Conservation (phyloP, 768 basidiomycete species). For the Suillus plorans region DNA sequence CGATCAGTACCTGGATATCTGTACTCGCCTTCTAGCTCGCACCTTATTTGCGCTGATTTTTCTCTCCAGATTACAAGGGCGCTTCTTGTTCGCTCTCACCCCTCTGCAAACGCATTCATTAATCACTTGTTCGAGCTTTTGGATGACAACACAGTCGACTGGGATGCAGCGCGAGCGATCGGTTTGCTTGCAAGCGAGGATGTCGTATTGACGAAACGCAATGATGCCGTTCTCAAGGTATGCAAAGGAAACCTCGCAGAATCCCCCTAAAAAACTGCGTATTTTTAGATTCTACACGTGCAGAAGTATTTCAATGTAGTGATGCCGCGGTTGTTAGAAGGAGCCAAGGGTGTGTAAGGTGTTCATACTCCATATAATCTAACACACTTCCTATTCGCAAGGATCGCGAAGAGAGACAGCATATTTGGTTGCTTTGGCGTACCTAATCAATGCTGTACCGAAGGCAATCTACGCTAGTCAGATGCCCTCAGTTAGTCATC, state of each 20-base stretch:
- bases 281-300: conserved; percentile 62
- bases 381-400: conserved; percentile 22
- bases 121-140: conserved; percentile 72
- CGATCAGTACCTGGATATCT: conserved; percentile 68
- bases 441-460: conserved; percentile 77
- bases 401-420: conserved; percentile 58
- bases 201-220: conserved; percentile 67
- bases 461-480: conserved; percentile 70
- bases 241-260: conserved; percentile 13
- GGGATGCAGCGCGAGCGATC: conserved; percentile 75
- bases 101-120: conserved; percentile 52
- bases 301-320: conserved; percentile 74
- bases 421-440: conserved; percentile 80
- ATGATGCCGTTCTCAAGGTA: conserved; percentile 79
- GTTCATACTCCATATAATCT: not conserved
- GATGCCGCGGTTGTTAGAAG: conserved; percentile 72
- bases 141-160: conserved; percentile 58
- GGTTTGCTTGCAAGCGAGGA: conserved; percentile 67
- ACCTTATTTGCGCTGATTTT: not conserved
- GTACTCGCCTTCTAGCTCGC: conserved; percentile 38
- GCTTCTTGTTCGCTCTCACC: conserved; percentile 73
- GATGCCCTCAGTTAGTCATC: conserved; percentile 53
- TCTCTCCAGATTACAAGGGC: conserved; percentile 68
- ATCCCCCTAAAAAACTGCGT: not conserved
- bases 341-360: conserved; percentile 54